A percentile compares a stretch with the other conserved stretches of the same genome.
Conservation (phyloP, 192 early-diverging fungal genomes). For the Mortierella antarctica region DNA sequence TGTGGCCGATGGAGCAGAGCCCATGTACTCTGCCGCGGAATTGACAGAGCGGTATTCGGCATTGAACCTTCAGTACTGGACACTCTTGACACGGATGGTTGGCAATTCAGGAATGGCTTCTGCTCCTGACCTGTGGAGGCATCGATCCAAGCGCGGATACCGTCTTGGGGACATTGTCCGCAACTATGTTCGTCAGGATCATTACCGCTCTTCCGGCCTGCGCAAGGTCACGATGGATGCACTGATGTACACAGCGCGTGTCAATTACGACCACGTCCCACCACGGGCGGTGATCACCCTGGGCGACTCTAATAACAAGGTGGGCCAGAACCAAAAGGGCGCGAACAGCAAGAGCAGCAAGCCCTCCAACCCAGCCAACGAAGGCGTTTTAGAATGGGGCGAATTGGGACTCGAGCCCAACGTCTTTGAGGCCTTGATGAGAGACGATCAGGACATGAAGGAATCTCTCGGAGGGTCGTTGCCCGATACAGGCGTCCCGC, state of each 20-base stretch:
- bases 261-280: constrained; percentile 52
- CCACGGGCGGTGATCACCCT: constrained; percentile 18
- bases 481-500: constrained; percentile 56
- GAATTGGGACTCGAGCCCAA: constrained; percentile 40
- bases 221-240: constrained; percentile 57
- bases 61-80: constrained; percentile 70
- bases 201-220: constrained; percentile 24
- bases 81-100: constrained; percentile 61
- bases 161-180: constrained; percentile 58
- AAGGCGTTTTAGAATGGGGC: constrained; percentile 40
- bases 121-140: constrained; percentile 65
- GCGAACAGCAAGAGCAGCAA: background rate
- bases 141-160: constrained; percentile 58
- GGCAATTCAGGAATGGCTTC: constrained; percentile 62
- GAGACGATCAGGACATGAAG: constrained; percentile 43
- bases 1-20: constrained; percentile 36
- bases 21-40: constrained; percentile 26
- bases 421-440: constrained; percentile 35
- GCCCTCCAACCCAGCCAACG: constrained; percentile 23
- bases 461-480: constrained; percentile 42
- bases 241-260: constrained; percentile 60
- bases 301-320: constrained; percentile 8
- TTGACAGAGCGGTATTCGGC: constrained; percentile 54
- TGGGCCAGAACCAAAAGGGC: constrained; percentile 8
- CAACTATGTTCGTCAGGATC: constrained; percentile 53